Percentiles rank a stretch among this genome's conserved stretches.
phyloP scores from a whole-genome alignment of 2,329 filamentous ascomycete genomes.

The Talaromyces sp. region DNA sequence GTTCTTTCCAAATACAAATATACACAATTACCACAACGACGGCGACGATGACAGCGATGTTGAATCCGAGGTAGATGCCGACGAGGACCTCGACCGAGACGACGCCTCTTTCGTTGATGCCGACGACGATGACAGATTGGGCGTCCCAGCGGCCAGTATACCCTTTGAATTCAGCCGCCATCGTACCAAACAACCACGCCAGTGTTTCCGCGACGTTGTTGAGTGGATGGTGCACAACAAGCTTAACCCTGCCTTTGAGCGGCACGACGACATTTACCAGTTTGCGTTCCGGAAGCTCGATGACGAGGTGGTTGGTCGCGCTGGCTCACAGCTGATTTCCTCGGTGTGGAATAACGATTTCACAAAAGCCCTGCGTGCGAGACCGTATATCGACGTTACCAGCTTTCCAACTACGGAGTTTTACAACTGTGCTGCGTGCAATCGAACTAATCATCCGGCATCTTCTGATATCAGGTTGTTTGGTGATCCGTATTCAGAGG shows the following conservation, averaged over 20 bases:
- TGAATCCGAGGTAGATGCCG: constrained; percentile 14
- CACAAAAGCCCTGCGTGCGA: constrained; percentile 56
- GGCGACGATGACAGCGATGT: constrained; percentile 26
- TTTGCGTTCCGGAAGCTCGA: constrained; percentile 67
- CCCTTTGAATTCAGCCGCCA: constrained; percentile 65
- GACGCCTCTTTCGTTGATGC: constrained; percentile 57
- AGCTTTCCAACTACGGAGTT: constrained; percentile 38
- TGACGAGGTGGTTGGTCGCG: constrained; percentile 62
- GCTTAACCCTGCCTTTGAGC: constrained; percentile 64
- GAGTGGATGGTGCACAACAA: constrained; percentile 80
- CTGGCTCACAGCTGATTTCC: constrained; percentile 65
- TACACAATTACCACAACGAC: constrained; percentile 10
- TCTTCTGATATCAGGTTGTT: constrained; percentile 58
- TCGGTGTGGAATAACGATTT: constrained; percentile 65
- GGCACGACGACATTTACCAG: constrained; percentile 57
- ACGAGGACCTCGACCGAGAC: constrained; percentile 48
- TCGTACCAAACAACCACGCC: constrained; percentile 60
- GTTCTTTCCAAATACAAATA: constrained; percentile 47
- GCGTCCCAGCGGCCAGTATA: constrained; percentile 49
- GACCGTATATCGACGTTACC: constrained; percentile 55
- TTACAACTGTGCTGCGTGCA: constrained; percentile 63
- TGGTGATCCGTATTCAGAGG: constrained; percentile 60
- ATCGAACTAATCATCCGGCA: constrained; percentile 61
- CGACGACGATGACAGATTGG: constrained; percentile 56
- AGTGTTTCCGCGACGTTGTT: constrained; percentile 67